Conservation (phyloP, 148 eudicot genomes). For the Fagopyrum tataricum region DNA sequence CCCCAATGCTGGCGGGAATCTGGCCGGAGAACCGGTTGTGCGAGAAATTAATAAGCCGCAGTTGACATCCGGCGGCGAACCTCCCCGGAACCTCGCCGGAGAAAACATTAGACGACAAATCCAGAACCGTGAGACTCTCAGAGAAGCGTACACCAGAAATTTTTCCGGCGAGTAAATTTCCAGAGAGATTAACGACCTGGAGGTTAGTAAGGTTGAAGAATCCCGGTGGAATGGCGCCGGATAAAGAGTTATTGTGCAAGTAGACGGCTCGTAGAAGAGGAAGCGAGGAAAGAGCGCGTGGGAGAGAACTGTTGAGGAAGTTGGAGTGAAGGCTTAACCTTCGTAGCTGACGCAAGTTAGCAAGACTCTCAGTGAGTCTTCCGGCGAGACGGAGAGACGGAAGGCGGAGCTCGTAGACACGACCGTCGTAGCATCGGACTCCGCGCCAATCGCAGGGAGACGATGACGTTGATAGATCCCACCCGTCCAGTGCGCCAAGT, state of each 20-base stretch:
- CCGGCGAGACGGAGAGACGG: conserved; percentile 46
- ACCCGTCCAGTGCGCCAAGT: conserved; percentile 21
- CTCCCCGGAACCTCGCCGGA: conserved; percentile 33
- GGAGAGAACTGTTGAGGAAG: conserved; percentile 38
- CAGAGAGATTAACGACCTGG: conserved; percentile 30
- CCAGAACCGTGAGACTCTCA: conserved; percentile 27
- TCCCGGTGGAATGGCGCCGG: conserved; percentile 29
- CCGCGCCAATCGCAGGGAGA: conserved; percentile 35
- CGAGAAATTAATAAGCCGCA: conserved; percentile 47
- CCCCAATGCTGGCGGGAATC: conserved; percentile 50
- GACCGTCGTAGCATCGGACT: conserved; percentile 24
- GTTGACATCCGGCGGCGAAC: conserved; percentile 19
- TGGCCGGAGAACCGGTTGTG: conserved; percentile 38
- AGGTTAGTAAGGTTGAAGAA: conserved; percentile 32
- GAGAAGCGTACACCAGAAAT: conserved; percentile 21
- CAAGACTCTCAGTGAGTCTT: conserved; percentile 21
- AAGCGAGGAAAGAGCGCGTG: conserved; percentile 30
- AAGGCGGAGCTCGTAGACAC: conserved; percentile 35
- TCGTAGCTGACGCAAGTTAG: conserved; percentile 33
- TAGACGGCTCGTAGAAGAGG: conserved; percentile 29
- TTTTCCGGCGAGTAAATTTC: conserved; percentile 27
- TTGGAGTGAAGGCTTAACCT: conserved; percentile 57
- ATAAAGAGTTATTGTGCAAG: conserved; percentile 38
- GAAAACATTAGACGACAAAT: conserved; percentile 29
- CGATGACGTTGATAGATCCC: conserved; percentile 20